A percentile compares a stretch with the other conserved stretches of the same genome.
phyloP scores from a whole-genome alignment of 2,329 filamentous ascomycete species.

The Sordariomycetes sp. region DNA sequence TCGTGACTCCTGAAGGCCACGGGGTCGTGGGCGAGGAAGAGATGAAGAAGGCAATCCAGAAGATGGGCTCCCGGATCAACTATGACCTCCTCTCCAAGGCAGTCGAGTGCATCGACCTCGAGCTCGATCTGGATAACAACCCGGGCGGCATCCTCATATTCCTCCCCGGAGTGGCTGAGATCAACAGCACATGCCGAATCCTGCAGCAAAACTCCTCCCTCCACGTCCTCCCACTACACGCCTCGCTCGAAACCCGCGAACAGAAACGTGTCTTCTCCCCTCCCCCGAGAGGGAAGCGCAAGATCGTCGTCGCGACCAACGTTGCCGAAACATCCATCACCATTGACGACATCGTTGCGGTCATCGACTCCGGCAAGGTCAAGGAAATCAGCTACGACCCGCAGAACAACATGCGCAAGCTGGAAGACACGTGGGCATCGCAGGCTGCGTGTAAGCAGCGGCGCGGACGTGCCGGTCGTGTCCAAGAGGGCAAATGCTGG shows the following conservation, averaged over 20 bases:
- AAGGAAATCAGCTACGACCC: constrained; percentile 96
- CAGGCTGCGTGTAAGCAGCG: constrained; percentile 90
- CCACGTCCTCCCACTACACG: constrained; percentile 81
- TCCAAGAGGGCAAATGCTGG: constrained; percentile 85
- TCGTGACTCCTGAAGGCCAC: constrained; percentile 43
- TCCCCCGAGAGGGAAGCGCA: constrained; percentile 71
- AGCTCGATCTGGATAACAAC: constrained; percentile 56
- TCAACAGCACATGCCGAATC: constrained; percentile 67
- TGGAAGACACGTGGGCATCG: constrained; percentile 94
- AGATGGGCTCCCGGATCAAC: constrained; percentile 76
- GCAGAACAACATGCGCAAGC: constrained; percentile 83
- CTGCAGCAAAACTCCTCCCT: constrained; percentile 53
- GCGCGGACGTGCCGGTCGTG: constrained; percentile 85
- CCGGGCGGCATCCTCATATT: constrained; percentile 88
- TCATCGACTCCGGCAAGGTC: constrained; percentile 90
- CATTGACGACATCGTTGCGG: constrained; percentile 92
- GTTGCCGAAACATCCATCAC: constrained; percentile 98
- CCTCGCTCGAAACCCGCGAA: constrained; percentile 79
- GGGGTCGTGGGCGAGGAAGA: constrained; percentile 38
- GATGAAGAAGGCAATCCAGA: constrained; percentile 63
- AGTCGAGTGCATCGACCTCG: constrained; percentile 70
- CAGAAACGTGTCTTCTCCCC: constrained; percentile 78
- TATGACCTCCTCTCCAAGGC: constrained; percentile 78
- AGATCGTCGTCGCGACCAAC: constrained; percentile 91
- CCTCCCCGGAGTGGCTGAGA: constrained; percentile 84